Base-by-base conservation (phyloP, 176 grass and related monocot species). In the Zoysia pacifica region DNA sequence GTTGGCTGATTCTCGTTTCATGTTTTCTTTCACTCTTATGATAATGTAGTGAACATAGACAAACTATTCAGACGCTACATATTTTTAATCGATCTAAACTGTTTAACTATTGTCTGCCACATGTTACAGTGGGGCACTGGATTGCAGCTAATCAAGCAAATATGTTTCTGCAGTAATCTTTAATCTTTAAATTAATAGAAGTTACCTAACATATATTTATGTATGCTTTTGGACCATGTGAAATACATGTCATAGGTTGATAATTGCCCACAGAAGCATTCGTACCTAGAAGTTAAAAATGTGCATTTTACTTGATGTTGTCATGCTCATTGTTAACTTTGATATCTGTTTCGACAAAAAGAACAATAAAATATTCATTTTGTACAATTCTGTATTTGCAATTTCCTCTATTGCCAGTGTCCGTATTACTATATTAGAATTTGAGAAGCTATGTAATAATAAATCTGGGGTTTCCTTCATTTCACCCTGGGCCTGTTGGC, bases 1-100 rank as follows among this genome's bases (percentile, higher is more conserved):
- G 86, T 82, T 48, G 13, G 6, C 48, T 70, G n/a, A 73, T 20
- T 53, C 75, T 13, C 56, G 9, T 48, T 15, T 11, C 20, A 60
- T 85, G 5, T 76, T 81, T 72, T 58, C 6, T 65, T 80, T 70
- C 3, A 49, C 9, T 62, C 0, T 36, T 75, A 50, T 63, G 7
- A 5, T 69, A 43, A 6, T 63, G 74, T 83, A 14, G 3, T 35
- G 28, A 55, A 11, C 18, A 40, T 9, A 74, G 16, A 11, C 43
- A 69, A n/a, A 19, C 18, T 68, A n/a, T 54, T 46, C 51, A 9
- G 20, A 55, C 28, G 19, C 12, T 72, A 44, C 39, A 20, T 20
- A 3, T 42, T 72, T 72, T 38, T 81, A 36, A 16, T 9, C 61
- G 50, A 28, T 49, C 10, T n/a, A 72, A 56, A 48, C 60, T 82